Percentiles rank a stretch among this genome's conserved stretches.
Evolutionary conservation across 805 yeast genomes (phyloP).

Genomic region (Metschnikowia baotianmanensis): DNA sequence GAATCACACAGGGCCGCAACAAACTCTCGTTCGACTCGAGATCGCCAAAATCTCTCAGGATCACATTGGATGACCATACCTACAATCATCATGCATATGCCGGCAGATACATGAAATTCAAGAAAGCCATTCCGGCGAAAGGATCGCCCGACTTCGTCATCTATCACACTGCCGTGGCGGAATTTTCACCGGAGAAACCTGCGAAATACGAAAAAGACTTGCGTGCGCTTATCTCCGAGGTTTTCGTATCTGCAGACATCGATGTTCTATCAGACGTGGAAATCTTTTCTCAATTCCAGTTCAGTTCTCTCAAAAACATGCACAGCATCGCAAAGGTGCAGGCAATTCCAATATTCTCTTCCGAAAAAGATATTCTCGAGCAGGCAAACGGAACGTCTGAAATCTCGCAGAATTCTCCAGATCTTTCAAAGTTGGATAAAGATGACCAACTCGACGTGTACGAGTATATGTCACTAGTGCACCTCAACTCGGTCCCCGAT

Average conservation of each 20-base stretch:
- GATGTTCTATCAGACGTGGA: constrained; percentile 1
- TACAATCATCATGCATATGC: constrained; percentile 15
- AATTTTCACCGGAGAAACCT: not conserved
- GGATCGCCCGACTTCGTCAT: constrained; percentile 9
- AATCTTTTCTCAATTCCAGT: not conserved
- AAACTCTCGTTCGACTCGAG: constrained; percentile 6
- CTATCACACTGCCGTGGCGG: constrained; percentile 2
- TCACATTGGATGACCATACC: constrained; percentile 13
- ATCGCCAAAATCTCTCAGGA: not conserved
- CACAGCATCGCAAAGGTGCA: not conserved
- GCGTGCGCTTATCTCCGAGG: constrained; percentile 4
- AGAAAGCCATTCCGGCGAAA: constrained; percentile 13
- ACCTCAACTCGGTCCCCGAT: constrained; percentile 16
- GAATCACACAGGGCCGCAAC: constrained; percentile 3
- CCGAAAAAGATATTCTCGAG: not conserved
- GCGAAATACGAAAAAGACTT: constrained; percentile 11
- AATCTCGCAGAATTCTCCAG: not conserved
- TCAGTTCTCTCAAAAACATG: not conserved
- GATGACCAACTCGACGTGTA: constrained; percentile 9
- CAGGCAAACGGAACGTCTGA: not conserved
- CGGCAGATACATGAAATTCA: constrained; percentile 15
- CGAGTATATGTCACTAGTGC: constrained; percentile 17
- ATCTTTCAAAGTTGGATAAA: not conserved
- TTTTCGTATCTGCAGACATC: constrained; percentile 8
- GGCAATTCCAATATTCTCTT: not conserved